These are phyloP conservation scores for Neurospora sp. DNA, from an alignment of 495 filamentous ascomycete genomes.

Conservation along the genomic window DNA sequence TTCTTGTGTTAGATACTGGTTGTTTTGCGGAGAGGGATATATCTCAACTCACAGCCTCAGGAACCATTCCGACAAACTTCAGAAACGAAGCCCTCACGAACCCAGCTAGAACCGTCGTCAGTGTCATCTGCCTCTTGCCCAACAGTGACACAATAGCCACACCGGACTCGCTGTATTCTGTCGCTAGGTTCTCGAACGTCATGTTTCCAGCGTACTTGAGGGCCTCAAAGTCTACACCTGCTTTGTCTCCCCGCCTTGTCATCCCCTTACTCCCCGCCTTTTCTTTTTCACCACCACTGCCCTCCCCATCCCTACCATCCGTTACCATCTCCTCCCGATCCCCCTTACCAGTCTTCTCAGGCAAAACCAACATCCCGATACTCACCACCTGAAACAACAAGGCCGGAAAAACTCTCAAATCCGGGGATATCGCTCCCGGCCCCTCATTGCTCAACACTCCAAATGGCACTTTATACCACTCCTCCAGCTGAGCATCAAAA, in stretches of 20 bases:
- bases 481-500: conserved; percentile 37
- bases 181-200: conserved; percentile 48
- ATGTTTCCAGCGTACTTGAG: conserved; percentile 49
- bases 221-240: conserved; percentile 23
- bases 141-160: conserved; percentile 41
- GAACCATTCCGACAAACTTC: conserved; percentile 41
- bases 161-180: conserved; percentile 49
- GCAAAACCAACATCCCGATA: conserved; percentile 43
- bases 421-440: conserved; percentile 28
- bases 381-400: conserved; percentile 48
- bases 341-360: conserved; percentile 31
- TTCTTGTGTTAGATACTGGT: conserved; percentile 7
- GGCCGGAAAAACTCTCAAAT: conserved; percentile 43
- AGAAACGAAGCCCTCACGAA: conserved; percentile 40
- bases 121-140: conserved; percentile 43
- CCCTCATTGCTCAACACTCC: conserved; percentile 30
- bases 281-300: neutral
- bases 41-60: conserved; percentile 29
- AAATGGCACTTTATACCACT: conserved; percentile 42
- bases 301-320: neutral
- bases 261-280: neutral
- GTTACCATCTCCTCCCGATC: neutral
- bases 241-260: neutral
- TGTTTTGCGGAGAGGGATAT: neutral
- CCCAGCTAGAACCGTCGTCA: conserved; percentile 46